A percentile compares a stretch with the other conserved stretches of the same genome.
Evolutionary conservation across 1,139 yeast genomes (phyloP).

Genomic region (Kazachstania sp.): DNA sequence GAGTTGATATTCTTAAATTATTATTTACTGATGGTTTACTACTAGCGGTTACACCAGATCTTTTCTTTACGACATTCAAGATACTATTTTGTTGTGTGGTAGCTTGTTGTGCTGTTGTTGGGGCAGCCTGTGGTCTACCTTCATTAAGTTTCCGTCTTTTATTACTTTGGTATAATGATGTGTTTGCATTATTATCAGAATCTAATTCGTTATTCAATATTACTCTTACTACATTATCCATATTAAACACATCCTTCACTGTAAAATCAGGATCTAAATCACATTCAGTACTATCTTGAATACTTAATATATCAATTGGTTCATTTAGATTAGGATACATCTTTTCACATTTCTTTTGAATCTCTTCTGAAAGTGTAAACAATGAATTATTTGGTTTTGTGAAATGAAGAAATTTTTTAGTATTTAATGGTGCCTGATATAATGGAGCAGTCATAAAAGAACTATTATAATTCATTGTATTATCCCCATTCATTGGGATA

Average conservation of each 20-base stretch:
- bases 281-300: slow-evolving; percentile 58
- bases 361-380: slow-evolving; percentile 42
- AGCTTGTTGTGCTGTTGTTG: slow-evolving; percentile 1
- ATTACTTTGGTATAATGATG: slow-evolving; percentile 12
- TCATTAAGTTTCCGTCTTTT: slow-evolving; percentile 22
- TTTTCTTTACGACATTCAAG: slow-evolving; percentile 24
- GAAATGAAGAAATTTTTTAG: slow-evolving; percentile 53
- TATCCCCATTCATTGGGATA: slow-evolving; percentile 3
- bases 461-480: slow-evolving; percentile 3
- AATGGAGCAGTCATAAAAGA: slow-evolving; percentile 3
- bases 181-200: slow-evolving; percentile 11
- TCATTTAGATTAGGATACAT: slow-evolving; percentile 53
- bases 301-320: slow-evolving; percentile 42
- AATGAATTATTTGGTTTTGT: slow-evolving; percentile 42
- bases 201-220: slow-evolving; percentile 38
- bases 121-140: slow-evolving; percentile 3
- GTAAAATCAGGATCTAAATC: slow-evolving; percentile 71
- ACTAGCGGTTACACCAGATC: slow-evolving; percentile 14
- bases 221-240: slow-evolving; percentile 48
- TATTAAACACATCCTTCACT: slow-evolving; percentile 52
- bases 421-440: slow-evolving; percentile 12
- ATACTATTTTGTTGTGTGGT: slow-evolving; percentile 13
- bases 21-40: slow-evolving; percentile 13
- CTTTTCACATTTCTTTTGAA: slow-evolving; percentile 43
- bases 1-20: slow-evolving; percentile 31